Evolutionary conservation across 768 basidiomycete species (phyloP), one percentile per base, ranked within the genome.

Genomic region (Amanita fuliginea): DNA sequence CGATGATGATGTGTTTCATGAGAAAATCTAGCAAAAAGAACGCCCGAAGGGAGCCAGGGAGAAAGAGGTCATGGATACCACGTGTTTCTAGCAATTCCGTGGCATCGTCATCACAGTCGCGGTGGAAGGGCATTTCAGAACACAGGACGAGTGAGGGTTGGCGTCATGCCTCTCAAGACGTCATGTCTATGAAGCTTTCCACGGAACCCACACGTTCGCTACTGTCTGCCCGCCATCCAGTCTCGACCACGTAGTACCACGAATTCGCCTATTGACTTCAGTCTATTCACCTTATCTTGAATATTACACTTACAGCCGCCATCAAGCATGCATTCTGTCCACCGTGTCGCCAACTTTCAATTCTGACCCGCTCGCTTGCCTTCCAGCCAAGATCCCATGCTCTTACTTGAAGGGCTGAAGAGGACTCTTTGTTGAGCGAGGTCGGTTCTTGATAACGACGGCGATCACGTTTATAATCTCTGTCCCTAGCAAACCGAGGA

Each of bases 1-100:
- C 95, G 59, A 97, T 91, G 56, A 98, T 80, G 62, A 97, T 96
- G 68, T 93, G 91, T 71, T 99, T 99, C 83, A 97, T 91, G 56
- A 99, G 78, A 66, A 96, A 98, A 69, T 99, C 96, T 96, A 65
- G 40, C 50, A 51, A 40, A 13, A 56, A 41, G 28, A 13, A 36
- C 51, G 49, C 54, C 60, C 56, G 56, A 46, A 52, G 52, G 46
- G 50, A 44, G 51, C 30, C 21, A 28, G 16, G 10, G 34, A 30
- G 14, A 16, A 26, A 47, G 22, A 45, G 26, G 35, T 16, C 26
- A 19, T 37, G 42, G 75, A 48, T 32, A 92, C 93, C 93, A 65
- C 96, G 96, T 54, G 92, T 91, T 68, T 96, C 93, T 56, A 94
- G 64, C 43, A 97, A 78, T 64, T 97, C 93, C 47, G 93, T 95